phyloP scores from a whole-genome alignment of 2,329 filamentous ascomycete genomes.

The Penicillium corylophilum region DNA sequence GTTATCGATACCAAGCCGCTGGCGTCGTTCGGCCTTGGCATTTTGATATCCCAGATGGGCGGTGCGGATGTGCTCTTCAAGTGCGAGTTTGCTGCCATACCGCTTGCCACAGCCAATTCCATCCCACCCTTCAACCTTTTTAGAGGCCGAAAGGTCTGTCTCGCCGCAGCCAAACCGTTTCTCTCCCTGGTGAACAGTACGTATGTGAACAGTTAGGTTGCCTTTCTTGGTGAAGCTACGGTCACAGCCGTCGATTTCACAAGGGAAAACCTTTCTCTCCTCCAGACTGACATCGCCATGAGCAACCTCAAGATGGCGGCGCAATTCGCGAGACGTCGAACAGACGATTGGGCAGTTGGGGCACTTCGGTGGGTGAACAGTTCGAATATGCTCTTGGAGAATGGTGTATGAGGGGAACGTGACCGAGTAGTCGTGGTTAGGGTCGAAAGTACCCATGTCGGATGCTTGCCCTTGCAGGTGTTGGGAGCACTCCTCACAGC shows the following conservation, averaged over 20 bases:
- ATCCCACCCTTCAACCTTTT: slow-evolving; percentile 64
- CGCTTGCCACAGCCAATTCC: slow-evolving; percentile 69
- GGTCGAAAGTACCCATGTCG: slow-evolving; percentile 20
- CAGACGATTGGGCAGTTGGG: slow-evolving; percentile 70
- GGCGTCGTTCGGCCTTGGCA: slow-evolving; percentile 40
- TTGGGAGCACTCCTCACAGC: slow-evolving; percentile 70
- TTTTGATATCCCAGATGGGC: slow-evolving; percentile 68
- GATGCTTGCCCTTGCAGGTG: slow-evolving; percentile 40
- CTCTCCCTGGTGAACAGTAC: slow-evolving; percentile 71
- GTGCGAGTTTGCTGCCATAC: slow-evolving; percentile 72
- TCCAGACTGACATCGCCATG: slow-evolving; percentile 63
- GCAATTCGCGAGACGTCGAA: slow-evolving; percentile 64
- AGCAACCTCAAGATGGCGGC: slow-evolving; percentile 73
- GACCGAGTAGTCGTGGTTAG: slow-evolving; percentile 34
- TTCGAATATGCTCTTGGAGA: slow-evolving; percentile 70
- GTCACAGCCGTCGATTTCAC: slow-evolving; percentile 66
- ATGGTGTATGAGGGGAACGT: slow-evolving; percentile 71
- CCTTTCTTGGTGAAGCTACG: slow-evolving; percentile 78
- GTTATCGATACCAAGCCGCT: slow-evolving; percentile 31
- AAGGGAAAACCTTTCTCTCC: slow-evolving; percentile 65
- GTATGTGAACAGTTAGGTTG: slow-evolving; percentile 80
- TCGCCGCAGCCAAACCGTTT: slow-evolving; percentile 75
- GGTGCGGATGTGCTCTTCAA: slow-evolving; percentile 82
- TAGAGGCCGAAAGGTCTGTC: slow-evolving; percentile 58
- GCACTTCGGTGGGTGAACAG: slow-evolving; percentile 71